These are phyloP conservation scores for Viola pubescens DNA, from an alignment of 441 rosid genomes.

Conservation along the genomic window DNA sequence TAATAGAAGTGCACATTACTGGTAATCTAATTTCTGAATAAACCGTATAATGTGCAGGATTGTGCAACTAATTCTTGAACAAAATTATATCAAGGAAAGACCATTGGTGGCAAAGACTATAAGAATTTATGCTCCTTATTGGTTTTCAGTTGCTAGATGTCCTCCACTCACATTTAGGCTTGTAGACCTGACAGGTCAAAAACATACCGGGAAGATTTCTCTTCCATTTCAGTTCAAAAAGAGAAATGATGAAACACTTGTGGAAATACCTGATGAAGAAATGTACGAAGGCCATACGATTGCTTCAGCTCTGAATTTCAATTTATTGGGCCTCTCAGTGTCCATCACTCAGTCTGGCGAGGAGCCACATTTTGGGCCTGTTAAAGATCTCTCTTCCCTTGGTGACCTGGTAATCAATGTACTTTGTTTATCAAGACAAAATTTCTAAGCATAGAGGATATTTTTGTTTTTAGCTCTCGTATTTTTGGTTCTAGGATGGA, in stretches of 20 bases:
- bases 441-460: conserved; percentile 6
- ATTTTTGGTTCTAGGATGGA: conserved; percentile 63
- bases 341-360: conserved; percentile 47
- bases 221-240: conserved; percentile 51
- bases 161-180: conserved; percentile 73
- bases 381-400: conserved; percentile 80
- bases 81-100: conserved; percentile 62
- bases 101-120: conserved; percentile 50
- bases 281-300: conserved; percentile 78
- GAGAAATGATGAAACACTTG: conserved; percentile 33
- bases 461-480: conserved; percentile 13
- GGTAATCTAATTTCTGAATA: conserved; percentile 23
- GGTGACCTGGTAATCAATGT: conserved; percentile 70
- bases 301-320: conserved; percentile 90
- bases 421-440: conserved; percentile 9
- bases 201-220: conserved; percentile 42
- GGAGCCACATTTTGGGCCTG: conserved; percentile 57
- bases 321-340: conserved; percentile 58
- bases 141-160: conserved; percentile 86
- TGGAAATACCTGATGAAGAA: conserved; percentile 80
- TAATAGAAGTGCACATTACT: conserved; percentile 6
- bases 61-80: conserved; percentile 81
- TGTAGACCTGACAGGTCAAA: conserved; percentile 51
- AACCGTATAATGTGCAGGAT: conserved; percentile 45
- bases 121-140: conserved; percentile 84